Evolutionary conservation across 2,329 filamentous ascomycete genomes (phyloP).

Genomic region (Dothideomycetidae sp.): DNA sequence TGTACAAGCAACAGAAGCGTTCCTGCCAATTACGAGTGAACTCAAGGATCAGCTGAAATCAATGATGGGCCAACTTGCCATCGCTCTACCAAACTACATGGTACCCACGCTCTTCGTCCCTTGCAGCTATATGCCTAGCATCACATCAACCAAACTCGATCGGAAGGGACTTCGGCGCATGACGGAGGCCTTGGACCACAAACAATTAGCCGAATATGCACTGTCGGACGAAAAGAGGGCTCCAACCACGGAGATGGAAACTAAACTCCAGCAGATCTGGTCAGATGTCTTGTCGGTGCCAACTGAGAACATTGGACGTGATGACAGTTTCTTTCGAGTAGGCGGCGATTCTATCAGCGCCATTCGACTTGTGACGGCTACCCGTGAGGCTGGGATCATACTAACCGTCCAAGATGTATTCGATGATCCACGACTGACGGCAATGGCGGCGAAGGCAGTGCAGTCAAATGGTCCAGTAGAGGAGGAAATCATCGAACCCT

Average conservation of each 20-base stretch:
- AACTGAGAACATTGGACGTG: not conserved
- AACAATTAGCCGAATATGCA: not conserved
- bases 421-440: not conserved
- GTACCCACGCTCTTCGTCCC: constrained; percentile 70
- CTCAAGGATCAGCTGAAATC: constrained; percentile 37
- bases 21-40: not conserved
- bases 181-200: not conserved
- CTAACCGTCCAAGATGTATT: constrained; percentile 3
- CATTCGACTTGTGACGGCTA: constrained; percentile 30
- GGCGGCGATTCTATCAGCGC: constrained; percentile 7
- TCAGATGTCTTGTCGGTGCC: not conserved
- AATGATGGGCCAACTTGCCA: constrained; percentile 44
- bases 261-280: constrained; percentile 1
- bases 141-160: not conserved
- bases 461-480: not conserved
- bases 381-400: constrained; percentile 37
- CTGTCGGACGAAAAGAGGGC: not conserved
- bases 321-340: constrained; percentile 4
- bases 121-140: constrained; percentile 51
- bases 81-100: constrained; percentile 65
- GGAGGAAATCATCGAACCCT: not conserved
- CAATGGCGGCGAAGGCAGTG: not conserved
- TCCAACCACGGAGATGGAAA: not conserved
- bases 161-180: not conserved
- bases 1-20: too few relatives aligned